Percentiles rank a stretch among this genome's conserved stretches.
phyloP scores from a whole-genome alignment of 2,329 filamentous ascomycete species.

The Claviceps cyperi region DNA sequence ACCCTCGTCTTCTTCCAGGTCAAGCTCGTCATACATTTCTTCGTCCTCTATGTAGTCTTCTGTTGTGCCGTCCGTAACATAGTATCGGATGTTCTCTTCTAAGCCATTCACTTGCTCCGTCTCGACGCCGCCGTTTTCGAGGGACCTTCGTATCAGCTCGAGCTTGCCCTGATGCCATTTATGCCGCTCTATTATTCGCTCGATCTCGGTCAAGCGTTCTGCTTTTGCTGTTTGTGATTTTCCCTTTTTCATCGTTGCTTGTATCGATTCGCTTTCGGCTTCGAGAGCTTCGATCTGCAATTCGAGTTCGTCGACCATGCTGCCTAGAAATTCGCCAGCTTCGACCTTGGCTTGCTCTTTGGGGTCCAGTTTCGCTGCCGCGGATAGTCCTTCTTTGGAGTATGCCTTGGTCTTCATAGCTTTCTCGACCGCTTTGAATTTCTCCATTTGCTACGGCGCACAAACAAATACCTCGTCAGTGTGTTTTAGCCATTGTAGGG shows the following conservation, averaged over 20 bases:
- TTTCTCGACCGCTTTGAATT: constrained; percentile 99
- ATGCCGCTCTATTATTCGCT: constrained; percentile 73
- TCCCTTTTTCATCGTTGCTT: constrained; percentile 85
- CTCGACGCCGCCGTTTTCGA: constrained; percentile 88
- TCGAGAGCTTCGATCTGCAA: constrained; percentile 87
- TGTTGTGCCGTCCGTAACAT: constrained; percentile 78
- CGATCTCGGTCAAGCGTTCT: constrained; percentile 77
- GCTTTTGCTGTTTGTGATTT: constrained; percentile 75
- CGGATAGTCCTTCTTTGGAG: constrained; percentile 91
- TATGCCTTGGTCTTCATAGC: constrained; percentile 99
- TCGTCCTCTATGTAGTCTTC: constrained; percentile 91
- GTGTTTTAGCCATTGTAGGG: neutral
- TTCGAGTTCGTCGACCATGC: constrained; percentile 83
- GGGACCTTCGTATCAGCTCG: constrained; percentile 73
- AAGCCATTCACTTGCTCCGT: constrained; percentile 74
- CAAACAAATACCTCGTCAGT: neutral
- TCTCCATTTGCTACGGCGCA: constrained; percentile 77
- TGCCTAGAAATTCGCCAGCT: constrained; percentile 69
- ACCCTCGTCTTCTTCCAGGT: constrained; percentile 84
- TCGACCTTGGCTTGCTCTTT: constrained; percentile 93
- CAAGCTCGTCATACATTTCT: constrained; percentile 85
- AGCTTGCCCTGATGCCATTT: constrained; percentile 94
- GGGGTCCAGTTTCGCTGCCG: constrained; percentile 87
- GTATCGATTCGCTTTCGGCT: constrained; percentile 74
- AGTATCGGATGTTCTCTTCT: constrained; percentile 88